These are phyloP conservation scores for Hordeum vulgare DNA, from an alignment of 176 grass and related monocot species.

Conservation along the genomic window MorexV3_pseudomolecules_assembly NC_058522.1:543327973-543328472, in stretches of 20 bases:
- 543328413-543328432: slow-evolving; percentile 58
- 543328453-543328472: slow-evolving; percentile 52
- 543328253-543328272: neutral
- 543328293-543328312: slow-evolving; percentile 72
- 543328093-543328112: slow-evolving; percentile 61
- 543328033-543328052: slow-evolving; percentile 47
- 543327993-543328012: slow-evolving; percentile 60
- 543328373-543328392: slow-evolving; percentile 76
- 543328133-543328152: slow-evolving; percentile 83
- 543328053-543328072: slow-evolving; percentile 57
- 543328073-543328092: slow-evolving; percentile 71
- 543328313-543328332: slow-evolving; percentile 53
- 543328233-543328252: neutral
- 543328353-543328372: slow-evolving; percentile 38
- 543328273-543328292: slow-evolving; percentile 72
- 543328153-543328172: slow-evolving; percentile 63
- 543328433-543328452: slow-evolving; percentile 43
- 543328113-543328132: slow-evolving; percentile 57
- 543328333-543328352: slow-evolving; percentile 38
- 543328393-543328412: slow-evolving; percentile 47
- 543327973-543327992: slow-evolving; percentile 88
- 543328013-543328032: slow-evolving; percentile 42
- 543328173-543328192: neutral
- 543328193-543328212: neutral
- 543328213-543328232: no score